phyloP scores from a whole-genome alignment of 345 rosid genomes.

The Linum tenue region DNA sequence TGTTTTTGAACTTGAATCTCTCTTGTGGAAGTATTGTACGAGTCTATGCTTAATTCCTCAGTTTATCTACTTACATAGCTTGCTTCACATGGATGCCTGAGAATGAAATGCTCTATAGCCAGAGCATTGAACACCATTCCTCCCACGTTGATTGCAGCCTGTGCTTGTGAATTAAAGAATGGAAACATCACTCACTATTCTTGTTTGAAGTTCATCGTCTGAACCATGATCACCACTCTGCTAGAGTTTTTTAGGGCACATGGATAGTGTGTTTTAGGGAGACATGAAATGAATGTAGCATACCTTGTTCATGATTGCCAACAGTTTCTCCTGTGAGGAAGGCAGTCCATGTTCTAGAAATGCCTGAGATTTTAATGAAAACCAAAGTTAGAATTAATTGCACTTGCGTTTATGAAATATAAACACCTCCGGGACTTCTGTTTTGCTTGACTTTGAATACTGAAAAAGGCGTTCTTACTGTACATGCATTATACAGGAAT shows the following conservation, averaged over 20 bases:
- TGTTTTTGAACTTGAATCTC: too few species aligned
- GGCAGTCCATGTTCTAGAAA: conserved; percentile 85
- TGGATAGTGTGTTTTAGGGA: too few species aligned
- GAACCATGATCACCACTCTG: too few species aligned
- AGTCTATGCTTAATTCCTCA: too few species aligned
- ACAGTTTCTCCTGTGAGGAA: conserved; percentile 64
- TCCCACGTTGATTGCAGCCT: conserved; percentile 80
- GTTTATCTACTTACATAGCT: conserved; percentile 37
- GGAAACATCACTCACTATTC: too few species aligned
- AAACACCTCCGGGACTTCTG: neutral
- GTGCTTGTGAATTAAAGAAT: conserved; percentile 5
- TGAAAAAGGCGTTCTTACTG: conserved; percentile 28
- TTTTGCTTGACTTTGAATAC: conserved; percentile 12
- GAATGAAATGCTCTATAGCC: conserved; percentile 88
- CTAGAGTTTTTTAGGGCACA: too few species aligned
- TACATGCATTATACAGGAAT: conserved; percentile 94
- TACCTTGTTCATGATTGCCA: conserved; percentile 83
- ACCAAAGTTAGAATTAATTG: neutral
- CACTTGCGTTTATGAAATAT: conserved; percentile 4
- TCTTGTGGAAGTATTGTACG: too few species aligned
- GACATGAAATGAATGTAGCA: neutral
- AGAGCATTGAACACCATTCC: conserved; percentile 83
- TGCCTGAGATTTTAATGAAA: conserved; percentile 39
- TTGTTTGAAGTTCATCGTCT: too few species aligned
- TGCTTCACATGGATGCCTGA: conserved; percentile 65